Base-by-base conservation (phyloP, 2,329 filamentous ascomycete genomes). In the Pseudogymnoascus sp. region DNA sequence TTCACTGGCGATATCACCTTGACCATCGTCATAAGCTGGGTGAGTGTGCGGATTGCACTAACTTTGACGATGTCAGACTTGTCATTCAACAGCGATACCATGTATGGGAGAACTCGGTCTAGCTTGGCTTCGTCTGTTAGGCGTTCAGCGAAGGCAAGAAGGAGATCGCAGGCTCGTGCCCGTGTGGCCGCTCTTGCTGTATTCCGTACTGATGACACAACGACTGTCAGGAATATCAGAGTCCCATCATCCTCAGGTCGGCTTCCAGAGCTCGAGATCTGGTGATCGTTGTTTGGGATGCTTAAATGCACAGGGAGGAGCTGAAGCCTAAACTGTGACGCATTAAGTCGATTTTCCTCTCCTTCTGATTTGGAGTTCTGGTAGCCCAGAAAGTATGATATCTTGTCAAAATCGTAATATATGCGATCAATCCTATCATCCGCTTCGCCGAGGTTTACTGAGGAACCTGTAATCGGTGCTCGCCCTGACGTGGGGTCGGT, bases 381-480 rank as follows among this genome's bases (percentile, higher is more conserved):
- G 65, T 91, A 91, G 12, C 91, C 93, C 1, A 99, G 82, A 64
- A 96, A 96, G 72, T 96, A 96, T 0, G 93, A 92, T 61, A 99
- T 96, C 75, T 97, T 99, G 74, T 99, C 95, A 76, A 97, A 97
- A 72, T 99, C 95, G 69, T 90, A 86, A 72, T 90, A 97, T 0
- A 99, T 88, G 46, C 92, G 86, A 70, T 97, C 91, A 71, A 99
- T 97, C 44, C 95, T 86, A 68, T 97, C 92, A 74, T 99, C 95
- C 1, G 92, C 87, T 74, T 97, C 92, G 65, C 89, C 89, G 61
- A 93, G 80, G 70, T 93, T 96, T 67, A 84, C 86, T 2, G 82
- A 78, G 10, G 85, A 82, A 1, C 89, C 84, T 8, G 88, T 88
- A 44, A 91, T 82, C 10, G 87, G 84, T 61, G 84, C 87, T 67